A percentile compares a stretch with the other conserved stretches of the same genome.
Conservation (phyloP, 1,139 yeast genomes). For the Suhomyces wounanorum region DNA sequence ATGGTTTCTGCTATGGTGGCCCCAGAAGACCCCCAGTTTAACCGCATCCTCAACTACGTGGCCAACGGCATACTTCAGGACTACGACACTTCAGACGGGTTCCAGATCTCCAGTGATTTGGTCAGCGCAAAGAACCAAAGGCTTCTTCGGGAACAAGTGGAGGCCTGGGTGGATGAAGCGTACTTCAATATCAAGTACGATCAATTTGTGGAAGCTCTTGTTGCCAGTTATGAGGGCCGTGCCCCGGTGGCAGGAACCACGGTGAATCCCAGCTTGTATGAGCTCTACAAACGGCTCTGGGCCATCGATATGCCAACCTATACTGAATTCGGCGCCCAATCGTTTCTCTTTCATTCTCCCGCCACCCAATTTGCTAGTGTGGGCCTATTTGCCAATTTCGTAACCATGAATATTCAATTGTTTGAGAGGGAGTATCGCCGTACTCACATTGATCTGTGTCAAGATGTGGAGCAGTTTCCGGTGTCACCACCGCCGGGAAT, state of each 20-base stretch:
- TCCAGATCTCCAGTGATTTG: conserved; percentile 1
- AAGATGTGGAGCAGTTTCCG: neutral
- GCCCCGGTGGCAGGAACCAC: neutral
- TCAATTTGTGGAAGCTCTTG: conserved; percentile 16
- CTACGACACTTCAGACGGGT: neutral
- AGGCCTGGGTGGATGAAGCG: conserved; percentile 22
- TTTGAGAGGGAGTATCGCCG: neutral
- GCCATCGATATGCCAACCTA: conserved; percentile 7
- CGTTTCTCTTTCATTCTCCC: neutral
- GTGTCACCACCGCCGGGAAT: neutral
- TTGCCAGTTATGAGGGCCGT: neutral
- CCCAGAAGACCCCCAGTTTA: neutral
- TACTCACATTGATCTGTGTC: neutral
- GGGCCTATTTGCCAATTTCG: neutral
- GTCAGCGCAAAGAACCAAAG: neutral
- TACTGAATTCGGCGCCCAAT: neutral
- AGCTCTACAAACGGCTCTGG: conserved; percentile 12
- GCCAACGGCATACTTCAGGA: conserved; percentile 21
- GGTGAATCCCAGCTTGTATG: conserved; percentile 12
- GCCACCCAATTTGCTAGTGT: neutral
- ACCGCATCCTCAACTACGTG: conserved; percentile 13
- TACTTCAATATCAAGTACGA: conserved; percentile 23
- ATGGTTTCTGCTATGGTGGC: neutral
- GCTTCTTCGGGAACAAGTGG: conserved; percentile 17
- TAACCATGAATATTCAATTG: neutral